Evolutionary conservation across 257 asterid genomes (phyloP), one percentile per base, ranked within the genome.

Genomic region (Nicotiana tomentosiformis): DNA sequence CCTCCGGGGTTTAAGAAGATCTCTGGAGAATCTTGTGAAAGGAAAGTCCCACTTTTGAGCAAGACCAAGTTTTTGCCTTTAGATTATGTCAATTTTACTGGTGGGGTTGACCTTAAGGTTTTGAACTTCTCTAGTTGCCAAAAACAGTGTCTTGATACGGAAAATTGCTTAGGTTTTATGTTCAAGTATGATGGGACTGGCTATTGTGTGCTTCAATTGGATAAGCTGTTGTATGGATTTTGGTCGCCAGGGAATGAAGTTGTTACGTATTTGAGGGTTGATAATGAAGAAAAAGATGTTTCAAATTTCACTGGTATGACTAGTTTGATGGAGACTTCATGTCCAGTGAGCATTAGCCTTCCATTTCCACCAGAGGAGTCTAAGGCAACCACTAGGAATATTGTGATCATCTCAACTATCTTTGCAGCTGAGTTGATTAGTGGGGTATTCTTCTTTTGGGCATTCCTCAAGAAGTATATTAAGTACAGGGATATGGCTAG

Each of bases 401-500:
- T 92, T 8, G 90, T 77, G 68, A 89, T 94, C 43, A 85, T 93
- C 39, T 82, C 92, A 37, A 79, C 96, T 9, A 66, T 94, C 16
- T 91, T 94, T 80, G 91, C 88, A 37, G 97, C 96, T 33, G 98
- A 94, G 93, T 92, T 94, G 23, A 83, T 94, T 7, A 85, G 93
- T 86, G 98, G 96, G 4, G 89, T 87, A 26, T 87, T 90, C 84
- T 93, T 93, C 92, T 92, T 94, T 81, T 90, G 97, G 97, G 85
- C 96, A 6, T 92, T 94, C 80, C 77, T 92, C 29, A 93, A 91
- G 81, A 92, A 94, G 93, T 94, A 94, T 62, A 90, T 86, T 7
- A 92, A 93, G 92, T 94, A 93, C 20, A 89, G 97, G 91, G 97
- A 94, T 81, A 94, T 94, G 97, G 98, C 98, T 1, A 87, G 94